phyloP scores from a whole-genome alignment of 352 stramenopile species.

The Phytophthora podocarpi region DNA sequence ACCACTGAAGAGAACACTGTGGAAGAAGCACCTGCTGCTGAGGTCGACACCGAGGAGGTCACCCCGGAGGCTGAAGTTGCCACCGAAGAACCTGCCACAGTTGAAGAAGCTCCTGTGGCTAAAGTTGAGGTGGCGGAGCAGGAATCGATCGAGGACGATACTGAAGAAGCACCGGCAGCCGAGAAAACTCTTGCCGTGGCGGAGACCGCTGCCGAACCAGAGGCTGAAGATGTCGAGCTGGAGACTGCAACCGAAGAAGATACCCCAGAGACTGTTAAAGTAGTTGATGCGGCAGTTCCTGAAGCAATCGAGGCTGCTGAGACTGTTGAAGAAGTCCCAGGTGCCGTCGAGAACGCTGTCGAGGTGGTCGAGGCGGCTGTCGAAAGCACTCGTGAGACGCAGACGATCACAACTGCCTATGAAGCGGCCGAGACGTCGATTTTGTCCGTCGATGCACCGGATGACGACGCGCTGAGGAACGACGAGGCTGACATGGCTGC shows the following conservation, averaged over 20 bases:
- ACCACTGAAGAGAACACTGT: background rate
- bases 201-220: background rate
- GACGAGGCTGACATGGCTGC: background rate
- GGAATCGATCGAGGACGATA: background rate
- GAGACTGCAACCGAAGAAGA: background rate
- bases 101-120: background rate
- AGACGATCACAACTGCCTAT: slow-evolving; percentile 15
- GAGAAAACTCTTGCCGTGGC: background rate
- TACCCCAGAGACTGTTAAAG: background rate
- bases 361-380: slow-evolving; percentile 1
- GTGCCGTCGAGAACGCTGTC: background rate
- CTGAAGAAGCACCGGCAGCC: slow-evolving; percentile 2
- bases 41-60: background rate
- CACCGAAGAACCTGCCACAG: background rate
- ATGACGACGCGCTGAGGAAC: slow-evolving; percentile 1
- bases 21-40: background rate
- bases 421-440: slow-evolving; percentile 15
- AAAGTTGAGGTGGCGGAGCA: background rate
- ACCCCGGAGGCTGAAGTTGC: background rate
- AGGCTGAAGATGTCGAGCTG: slow-evolving; percentile 1
- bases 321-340: background rate
- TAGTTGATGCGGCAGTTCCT: background rate
- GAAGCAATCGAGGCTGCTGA: background rate
- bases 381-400: slow-evolving; percentile 5
- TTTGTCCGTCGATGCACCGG: background rate